These are phyloP conservation scores for Alnus glutinosa DNA, from an alignment of 306 rosid genomes.

Conservation along the genomic window DNA sequence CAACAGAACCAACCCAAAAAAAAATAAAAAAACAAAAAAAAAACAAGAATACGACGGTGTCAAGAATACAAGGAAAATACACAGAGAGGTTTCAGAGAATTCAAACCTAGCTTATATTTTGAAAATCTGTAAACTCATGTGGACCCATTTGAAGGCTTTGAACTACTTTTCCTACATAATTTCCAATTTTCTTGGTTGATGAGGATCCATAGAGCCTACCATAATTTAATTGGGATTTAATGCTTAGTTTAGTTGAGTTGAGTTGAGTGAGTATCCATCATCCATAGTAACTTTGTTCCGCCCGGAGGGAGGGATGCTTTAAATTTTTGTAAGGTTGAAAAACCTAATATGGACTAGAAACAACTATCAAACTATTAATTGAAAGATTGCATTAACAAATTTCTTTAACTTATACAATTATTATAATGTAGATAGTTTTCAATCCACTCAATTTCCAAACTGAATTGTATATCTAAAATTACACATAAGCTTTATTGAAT, in stretches of 20 bases:
- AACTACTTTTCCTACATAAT: not conserved
- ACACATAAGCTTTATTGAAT: not conserved
- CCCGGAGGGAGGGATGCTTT: not conserved
- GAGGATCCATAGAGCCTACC: not conserved
- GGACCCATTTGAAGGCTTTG: not conserved
- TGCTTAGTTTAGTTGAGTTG: not conserved
- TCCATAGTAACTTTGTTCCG: not conserved
- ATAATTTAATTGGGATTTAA: not conserved
- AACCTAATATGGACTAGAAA: not conserved
- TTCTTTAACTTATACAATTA: not conserved
- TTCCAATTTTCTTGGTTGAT: not conserved
- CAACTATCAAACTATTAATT: not conserved
- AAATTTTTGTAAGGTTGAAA: not conserved
- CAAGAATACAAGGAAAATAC: not conserved
- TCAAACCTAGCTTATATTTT: not conserved
- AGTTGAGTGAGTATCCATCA: not conserved
- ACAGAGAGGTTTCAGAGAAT: not conserved
- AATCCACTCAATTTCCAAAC: constrained; percentile 4
- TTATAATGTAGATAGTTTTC: not conserved
- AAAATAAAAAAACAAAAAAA: not conserved
- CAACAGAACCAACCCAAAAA: not conserved
- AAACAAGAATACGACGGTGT: not conserved
- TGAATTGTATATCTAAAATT: not conserved
- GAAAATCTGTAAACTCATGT: not conserved
- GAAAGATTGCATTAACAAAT: not conserved